Evolutionary conservation across 2,329 filamentous ascomycete genomes (phyloP).

Genomic region (Myriosclerotinia duriaeana): DNA sequence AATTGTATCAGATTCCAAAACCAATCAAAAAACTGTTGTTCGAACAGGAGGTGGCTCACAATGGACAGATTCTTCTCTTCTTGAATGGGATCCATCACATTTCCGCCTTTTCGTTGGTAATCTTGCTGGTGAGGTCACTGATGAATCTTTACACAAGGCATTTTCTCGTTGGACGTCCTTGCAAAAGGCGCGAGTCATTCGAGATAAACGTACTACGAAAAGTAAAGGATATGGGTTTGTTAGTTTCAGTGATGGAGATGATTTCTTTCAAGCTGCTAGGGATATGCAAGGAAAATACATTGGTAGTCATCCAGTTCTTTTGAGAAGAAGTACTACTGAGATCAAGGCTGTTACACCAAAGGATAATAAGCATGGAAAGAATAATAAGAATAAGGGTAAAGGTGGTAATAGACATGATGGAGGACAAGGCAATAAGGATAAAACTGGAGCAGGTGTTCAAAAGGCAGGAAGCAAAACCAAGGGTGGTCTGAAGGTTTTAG

Average conservation of each 20-base stretch:
- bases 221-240: slow-evolving; percentile 97
- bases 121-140: slow-evolving; percentile 93
- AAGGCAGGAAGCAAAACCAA: slow-evolving; percentile 68
- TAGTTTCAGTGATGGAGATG: slow-evolving; percentile 90
- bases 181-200: slow-evolving; percentile 87
- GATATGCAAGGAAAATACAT: slow-evolving; percentile 99
- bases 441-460: slow-evolving; percentile 52
- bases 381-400: slow-evolving; percentile 44
- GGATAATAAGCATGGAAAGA: slow-evolving; percentile 54
- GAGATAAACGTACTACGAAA: slow-evolving; percentile 94
- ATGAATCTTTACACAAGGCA: slow-evolving; percentile 91
- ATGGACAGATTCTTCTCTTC: slow-evolving; percentile 83
- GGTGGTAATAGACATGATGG: slow-evolving; percentile 42
- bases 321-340: slow-evolving; percentile 88
- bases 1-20: slow-evolving; percentile 44
- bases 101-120: slow-evolving; percentile 96
- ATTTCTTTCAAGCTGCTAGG: slow-evolving; percentile 93
- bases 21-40: slow-evolving; percentile 81
- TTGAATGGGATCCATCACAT: slow-evolving; percentile 95
- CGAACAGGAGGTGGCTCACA: slow-evolving; percentile 86
- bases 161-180: slow-evolving; percentile 86
- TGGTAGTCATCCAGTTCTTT: slow-evolving; percentile 86
- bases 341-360: slow-evolving; percentile 74
- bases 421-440: slow-evolving; percentile 41
- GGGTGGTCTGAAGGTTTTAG: slow-evolving; percentile 60